These are phyloP conservation scores for Phytophthora multivora DNA, from an alignment of 352 stramenopile species.

Conservation along the genomic window DNA sequence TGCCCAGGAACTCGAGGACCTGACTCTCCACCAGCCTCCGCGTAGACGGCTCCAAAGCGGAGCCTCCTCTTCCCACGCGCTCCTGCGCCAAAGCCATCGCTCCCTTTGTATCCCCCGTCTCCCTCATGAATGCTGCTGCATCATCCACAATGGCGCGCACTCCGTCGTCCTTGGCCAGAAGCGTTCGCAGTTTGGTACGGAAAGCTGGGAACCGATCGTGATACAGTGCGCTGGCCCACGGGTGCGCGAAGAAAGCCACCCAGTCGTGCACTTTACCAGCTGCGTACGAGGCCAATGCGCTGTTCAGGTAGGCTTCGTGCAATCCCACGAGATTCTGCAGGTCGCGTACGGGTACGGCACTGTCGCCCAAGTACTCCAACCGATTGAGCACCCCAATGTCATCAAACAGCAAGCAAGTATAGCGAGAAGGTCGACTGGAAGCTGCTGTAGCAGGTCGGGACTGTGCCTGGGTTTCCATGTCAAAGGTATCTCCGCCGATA, in stretches of 20 bases:
- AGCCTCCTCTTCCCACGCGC: conserved; percentile 68
- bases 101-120: conserved; percentile 72
- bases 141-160: conserved; percentile 69
- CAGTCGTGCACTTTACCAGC: conserved; percentile 79
- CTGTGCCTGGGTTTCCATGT: conserved; percentile 12
- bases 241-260: conserved; percentile 82
- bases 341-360: conserved; percentile 63
- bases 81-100: conserved; percentile 61
- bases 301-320: conserved; percentile 90
- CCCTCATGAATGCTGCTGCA: conserved; percentile 57
- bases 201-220: conserved; percentile 86
- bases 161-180: conserved; percentile 74
- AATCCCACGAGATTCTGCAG: conserved; percentile 78
- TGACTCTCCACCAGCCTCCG: conserved; percentile 82
- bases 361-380: conserved; percentile 71
- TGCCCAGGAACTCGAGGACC: conserved; percentile 74
- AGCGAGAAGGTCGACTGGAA: conserved; percentile 31
- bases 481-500: conserved; percentile 16
- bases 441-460: conserved; percentile 23
- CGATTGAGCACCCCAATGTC: conserved; percentile 75
- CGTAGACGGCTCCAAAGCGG: conserved; percentile 63
- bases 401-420: conserved; percentile 77
- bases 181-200: conserved; percentile 53
- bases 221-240: conserved; percentile 76
- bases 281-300: conserved; percentile 70